Percentiles rank a stretch among this genome's conserved stretches.
Conservation (phyloP, 441 rosid species). For the Raphanus hybrid region DNA sequence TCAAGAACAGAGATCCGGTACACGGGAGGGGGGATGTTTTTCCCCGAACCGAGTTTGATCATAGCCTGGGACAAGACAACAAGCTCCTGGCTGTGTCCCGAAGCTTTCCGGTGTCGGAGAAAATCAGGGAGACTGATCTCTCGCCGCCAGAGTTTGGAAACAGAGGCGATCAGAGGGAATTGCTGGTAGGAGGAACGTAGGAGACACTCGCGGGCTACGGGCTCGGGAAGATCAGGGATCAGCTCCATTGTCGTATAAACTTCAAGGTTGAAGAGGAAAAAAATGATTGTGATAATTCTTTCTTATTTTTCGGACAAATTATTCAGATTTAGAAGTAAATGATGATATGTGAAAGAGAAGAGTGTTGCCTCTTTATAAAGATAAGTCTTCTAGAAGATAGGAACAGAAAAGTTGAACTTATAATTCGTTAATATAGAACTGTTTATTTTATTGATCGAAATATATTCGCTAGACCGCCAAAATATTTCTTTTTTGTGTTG, state of each 20-base stretch:
- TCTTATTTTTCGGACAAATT: neutral
- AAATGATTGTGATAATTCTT: neutral
- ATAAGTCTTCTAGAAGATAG: conserved; percentile 33
- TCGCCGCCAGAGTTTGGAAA: conserved; percentile 48
- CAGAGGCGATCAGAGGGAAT: conserved; percentile 42
- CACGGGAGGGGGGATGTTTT: conserved; percentile 41
- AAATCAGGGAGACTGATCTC: conserved; percentile 44
- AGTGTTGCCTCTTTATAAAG: conserved; percentile 25
- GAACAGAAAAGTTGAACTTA: neutral
- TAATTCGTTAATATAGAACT: neutral
- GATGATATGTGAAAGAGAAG: conserved; percentile 23
- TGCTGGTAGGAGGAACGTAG: conserved; percentile 42
- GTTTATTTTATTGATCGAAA: neutral
- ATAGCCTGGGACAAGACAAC: conserved; percentile 61
- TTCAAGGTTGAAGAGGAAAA: neutral
- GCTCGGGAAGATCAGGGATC: conserved; percentile 48
- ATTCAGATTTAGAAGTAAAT: neutral
- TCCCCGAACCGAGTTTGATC: conserved; percentile 33
- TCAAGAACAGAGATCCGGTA: conserved; percentile 59
- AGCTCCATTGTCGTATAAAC: conserved; percentile 38
- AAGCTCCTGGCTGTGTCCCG: conserved; percentile 46
- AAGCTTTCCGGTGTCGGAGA: conserved; percentile 37
- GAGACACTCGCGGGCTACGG: conserved; percentile 52
- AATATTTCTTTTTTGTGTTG: neutral
- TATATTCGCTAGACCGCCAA: neutral